A percentile compares a stretch with the other conserved stretches of the same genome.
Evolutionary conservation across 306 rosid species (phyloP).

Genomic region (Styphnolobium japonicum): DNA sequence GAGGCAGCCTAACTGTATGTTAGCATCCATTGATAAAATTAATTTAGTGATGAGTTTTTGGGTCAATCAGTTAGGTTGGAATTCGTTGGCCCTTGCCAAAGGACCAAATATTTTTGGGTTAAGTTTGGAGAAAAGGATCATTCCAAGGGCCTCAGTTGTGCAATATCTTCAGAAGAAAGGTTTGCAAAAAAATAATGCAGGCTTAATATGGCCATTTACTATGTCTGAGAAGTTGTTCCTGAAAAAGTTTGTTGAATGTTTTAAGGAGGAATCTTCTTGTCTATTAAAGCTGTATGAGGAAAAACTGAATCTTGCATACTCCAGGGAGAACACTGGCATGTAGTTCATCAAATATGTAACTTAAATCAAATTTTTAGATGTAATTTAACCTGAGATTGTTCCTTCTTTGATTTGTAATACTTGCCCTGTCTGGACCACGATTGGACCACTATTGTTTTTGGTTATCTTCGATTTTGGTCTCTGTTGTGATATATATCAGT

Average conservation of each 20-base stretch:
- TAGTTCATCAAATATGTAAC: no score
- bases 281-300: slow-evolving; percentile 13
- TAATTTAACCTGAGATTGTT: background rate
- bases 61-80: slow-evolving; percentile 37
- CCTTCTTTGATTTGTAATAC: background rate
- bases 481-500: no score
- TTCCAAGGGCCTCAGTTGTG: slow-evolving; percentile 32
- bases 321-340: background rate
- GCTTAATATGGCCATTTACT: background rate
- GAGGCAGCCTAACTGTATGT: slow-evolving; percentile 35
- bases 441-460: no score
- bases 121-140: slow-evolving; percentile 47
- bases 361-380: no score
- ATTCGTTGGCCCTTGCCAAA: slow-evolving; percentile 7
- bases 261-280: background rate
- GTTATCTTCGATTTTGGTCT: no score
- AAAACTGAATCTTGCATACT: background rate
- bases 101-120: background rate
- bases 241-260: slow-evolving; percentile 3
- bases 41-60: slow-evolving; percentile 35
- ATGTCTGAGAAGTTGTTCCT: slow-evolving; percentile 17
- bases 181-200: background rate
- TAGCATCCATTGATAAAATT: slow-evolving; percentile 37
- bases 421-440: no score
- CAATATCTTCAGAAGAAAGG: slow-evolving; percentile 9